Evolutionary conservation across 768 basidiomycete species (phyloP), one percentile per base, ranked within the genome.

Genomic region (Tylopilus intermedius): DNA sequence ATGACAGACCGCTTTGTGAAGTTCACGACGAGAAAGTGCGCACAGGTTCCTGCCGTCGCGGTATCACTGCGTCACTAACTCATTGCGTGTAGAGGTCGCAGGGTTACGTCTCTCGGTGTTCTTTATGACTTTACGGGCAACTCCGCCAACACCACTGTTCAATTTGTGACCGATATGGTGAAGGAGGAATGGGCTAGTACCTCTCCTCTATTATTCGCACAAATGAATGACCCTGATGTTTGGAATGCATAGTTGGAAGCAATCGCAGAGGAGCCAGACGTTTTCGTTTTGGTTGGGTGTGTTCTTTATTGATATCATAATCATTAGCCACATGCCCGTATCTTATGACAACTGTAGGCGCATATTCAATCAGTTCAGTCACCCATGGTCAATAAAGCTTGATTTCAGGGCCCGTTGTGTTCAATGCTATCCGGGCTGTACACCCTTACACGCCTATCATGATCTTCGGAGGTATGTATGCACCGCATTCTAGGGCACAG

Each of bases 301-400:
- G 77, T 60, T 49, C 45, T 8, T 39, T 2, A 22, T 43, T 56
- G 40, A 61, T 22, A 32, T 2, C 8, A 18, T n/a, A 8, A 18
- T 30, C 44, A n/a, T n/a, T n/a, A 90, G 87, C 14, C 92, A 95
- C 67, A 94, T 94, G 90, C 89, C 89, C 3, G 79, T 91, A 5
- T 67, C 78, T 10, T 67, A 76, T 41, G 83, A 90, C 59, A 80
- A 86, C 54, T 89, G 88, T 82, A 53, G 27, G 79, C 55, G 8
- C 29, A 40, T 14, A 38, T 47, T 24, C 5, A 26, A 30, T 26
- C 10, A 13, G 2, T 44, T 24, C 44, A 24, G 39, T n/a, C 11
- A 14, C 24, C n/a, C 8, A 18, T 27, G 26, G 5, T n/a, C 21
- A 18, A 42, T 33, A 11, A 52, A 3, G 44, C 27, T 45, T 2